Conservation (phyloP, 2,329 filamentous ascomycete species). For the Aspergillus felis region DNA sequence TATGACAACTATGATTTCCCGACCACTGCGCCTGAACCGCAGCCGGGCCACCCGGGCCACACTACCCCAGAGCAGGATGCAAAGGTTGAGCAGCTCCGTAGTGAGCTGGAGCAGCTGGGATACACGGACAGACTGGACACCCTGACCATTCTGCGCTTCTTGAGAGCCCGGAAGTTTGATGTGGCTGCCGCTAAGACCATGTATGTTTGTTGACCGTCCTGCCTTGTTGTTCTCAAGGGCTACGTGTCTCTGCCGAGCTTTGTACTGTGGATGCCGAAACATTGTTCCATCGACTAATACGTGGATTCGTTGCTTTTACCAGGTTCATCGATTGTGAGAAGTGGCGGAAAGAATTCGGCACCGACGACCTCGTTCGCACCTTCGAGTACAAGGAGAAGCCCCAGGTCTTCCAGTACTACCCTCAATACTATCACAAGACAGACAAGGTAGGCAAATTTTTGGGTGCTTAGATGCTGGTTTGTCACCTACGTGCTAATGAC, state of each 20-base stretch:
- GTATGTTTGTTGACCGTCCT: constrained; percentile 50
- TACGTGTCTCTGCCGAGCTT: no score
- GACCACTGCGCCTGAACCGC: constrained; percentile 64
- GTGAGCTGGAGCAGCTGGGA: constrained; percentile 78
- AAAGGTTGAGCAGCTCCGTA: constrained; percentile 78
- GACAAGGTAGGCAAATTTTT: constrained; percentile 44
- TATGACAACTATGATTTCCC: constrained; percentile 97
- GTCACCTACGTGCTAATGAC: constrained; percentile 3
- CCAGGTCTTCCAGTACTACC: constrained; percentile 85
- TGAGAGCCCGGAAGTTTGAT: constrained; percentile 93
- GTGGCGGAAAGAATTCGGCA: constrained; percentile 83
- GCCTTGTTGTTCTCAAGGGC: background rate
- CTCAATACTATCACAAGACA: constrained; percentile 95
- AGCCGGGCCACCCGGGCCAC: constrained; percentile 80
- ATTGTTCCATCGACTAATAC: background rate
- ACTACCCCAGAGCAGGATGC: constrained; percentile 84
- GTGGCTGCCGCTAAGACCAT: constrained; percentile 79
- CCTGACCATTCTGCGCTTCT: constrained; percentile 84
- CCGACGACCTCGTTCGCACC: constrained; percentile 72
- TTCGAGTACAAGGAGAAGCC: constrained; percentile 87
- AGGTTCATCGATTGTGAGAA: constrained; percentile 90
- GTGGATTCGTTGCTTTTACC: constrained; percentile 1
- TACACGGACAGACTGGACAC: constrained; percentile 85
- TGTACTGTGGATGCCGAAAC: background rate
- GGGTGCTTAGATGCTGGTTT: background rate